phyloP scores from a whole-genome alignment of 1,139 yeast species.

The Casaregolazyma lundiana region DNA sequence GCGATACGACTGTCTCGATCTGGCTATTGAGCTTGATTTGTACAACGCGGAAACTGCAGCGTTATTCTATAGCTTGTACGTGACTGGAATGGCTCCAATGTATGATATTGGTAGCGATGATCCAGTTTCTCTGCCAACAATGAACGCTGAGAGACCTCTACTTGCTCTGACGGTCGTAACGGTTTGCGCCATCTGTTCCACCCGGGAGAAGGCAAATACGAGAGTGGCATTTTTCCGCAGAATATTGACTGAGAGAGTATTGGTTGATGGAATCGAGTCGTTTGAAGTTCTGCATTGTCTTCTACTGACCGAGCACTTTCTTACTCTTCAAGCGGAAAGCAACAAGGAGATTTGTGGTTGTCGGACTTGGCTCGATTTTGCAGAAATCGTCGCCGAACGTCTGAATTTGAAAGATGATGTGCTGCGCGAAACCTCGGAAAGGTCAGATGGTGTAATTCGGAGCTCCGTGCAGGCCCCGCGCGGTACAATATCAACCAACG shows the following conservation, averaged over 20 bases:
- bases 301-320: background rate
- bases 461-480: background rate
- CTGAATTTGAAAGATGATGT: slow-evolving; percentile 1
- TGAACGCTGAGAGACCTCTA: slow-evolving; percentile 42
- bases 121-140: slow-evolving; percentile 34
- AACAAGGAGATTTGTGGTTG: slow-evolving; percentile 1
- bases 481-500: slow-evolving; percentile 3
- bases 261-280: background rate
- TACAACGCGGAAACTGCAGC: slow-evolving; percentile 6
- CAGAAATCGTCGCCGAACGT: background rate
- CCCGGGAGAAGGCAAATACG: slow-evolving; percentile 35
- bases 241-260: slow-evolving; percentile 37
- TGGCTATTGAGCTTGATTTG: slow-evolving; percentile 11
- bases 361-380: slow-evolving; percentile 1
- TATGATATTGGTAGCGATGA: slow-evolving; percentile 5
- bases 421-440: slow-evolving; percentile 1
- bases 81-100: slow-evolving; percentile 1
- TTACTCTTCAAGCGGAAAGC: slow-evolving; percentile 1
- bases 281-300: slow-evolving; percentile 3
- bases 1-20: slow-evolving; percentile 5
- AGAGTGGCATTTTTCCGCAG: slow-evolving; percentile 45
- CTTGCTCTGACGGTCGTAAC: slow-evolving; percentile 46
- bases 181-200: slow-evolving; percentile 47
- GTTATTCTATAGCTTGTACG: slow-evolving; percentile 7
- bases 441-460: too few species aligned